Evolutionary conservation across 2,329 filamentous ascomycete species (phyloP).

Genomic region (Trichoderma brevicompactum): DNA sequence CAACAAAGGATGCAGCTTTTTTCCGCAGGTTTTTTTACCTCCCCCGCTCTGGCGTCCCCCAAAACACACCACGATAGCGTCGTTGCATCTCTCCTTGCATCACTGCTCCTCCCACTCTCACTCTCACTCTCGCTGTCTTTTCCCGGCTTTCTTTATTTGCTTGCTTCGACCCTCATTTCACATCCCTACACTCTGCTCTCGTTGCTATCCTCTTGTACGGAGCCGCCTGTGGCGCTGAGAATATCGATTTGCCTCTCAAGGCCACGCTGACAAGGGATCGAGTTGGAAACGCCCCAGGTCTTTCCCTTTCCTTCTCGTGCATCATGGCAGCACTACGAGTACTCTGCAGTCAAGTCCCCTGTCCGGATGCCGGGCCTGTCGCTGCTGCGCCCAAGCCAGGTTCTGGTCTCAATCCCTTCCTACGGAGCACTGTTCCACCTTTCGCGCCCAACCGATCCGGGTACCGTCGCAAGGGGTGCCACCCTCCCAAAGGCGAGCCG

Average conservation of each 20-base stretch:
- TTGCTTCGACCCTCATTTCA: not conserved
- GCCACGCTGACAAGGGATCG: not conserved
- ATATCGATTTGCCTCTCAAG: not conserved
- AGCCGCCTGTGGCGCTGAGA: not conserved
- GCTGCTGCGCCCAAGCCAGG: constrained; percentile 14
- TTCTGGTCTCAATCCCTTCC: constrained; percentile 5
- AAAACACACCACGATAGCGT: not conserved
- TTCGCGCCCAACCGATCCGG: constrained; percentile 21
- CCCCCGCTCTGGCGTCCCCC: not conserved
- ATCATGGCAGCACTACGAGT: not conserved
- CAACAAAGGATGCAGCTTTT: not conserved
- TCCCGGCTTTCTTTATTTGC: not conserved
- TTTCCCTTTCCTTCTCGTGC: constrained; percentile 6
- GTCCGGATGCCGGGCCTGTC: constrained; percentile 9
- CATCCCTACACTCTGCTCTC: not conserved
- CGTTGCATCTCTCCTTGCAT: not conserved
- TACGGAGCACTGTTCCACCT: constrained; percentile 16
- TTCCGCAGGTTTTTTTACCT: not conserved
- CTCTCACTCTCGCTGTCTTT: not conserved
- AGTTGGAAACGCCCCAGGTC: not conserved
- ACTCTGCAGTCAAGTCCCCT: not conserved
- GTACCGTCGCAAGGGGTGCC: constrained; percentile 24
- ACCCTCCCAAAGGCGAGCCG: constrained; percentile 25
- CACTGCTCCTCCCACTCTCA: not conserved
- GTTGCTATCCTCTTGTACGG: not conserved